Base-by-base conservation (phyloP, 768 basidiomycete genomes). In the Agrocybe chaxingu region DNA sequence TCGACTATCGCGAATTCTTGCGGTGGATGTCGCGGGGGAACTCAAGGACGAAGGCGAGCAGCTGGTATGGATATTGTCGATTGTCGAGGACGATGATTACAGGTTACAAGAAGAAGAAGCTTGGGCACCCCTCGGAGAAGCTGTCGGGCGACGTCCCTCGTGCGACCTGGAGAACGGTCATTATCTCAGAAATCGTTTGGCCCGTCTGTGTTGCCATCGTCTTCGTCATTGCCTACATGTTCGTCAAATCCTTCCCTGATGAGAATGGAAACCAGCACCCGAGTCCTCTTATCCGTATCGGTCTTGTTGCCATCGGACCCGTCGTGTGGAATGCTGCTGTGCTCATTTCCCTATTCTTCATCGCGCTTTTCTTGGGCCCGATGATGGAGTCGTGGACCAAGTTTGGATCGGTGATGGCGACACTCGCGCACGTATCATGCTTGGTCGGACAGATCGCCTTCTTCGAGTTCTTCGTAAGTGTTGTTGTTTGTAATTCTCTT, bases 11-110 rank as follows among this genome's bases (percentile, higher is more conserved):
- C 50, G 97, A 99, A 66, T 98, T 95, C 77, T 69, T 99, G 42
- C 85, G 97, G 42, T 99, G 97, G 97, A 98, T 99, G 95, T 97
- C 92, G 8, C 84, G 97, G 50, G 97, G 97, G 50, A 99, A 98
- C 70, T 97, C 97, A 42, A 78, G 93, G 61, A 88, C 92, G 11
- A 96, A 98, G 65, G 89, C 91, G 44, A 98, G 96, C 72, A 95
- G 92, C 57, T 99, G 97, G 97, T 96, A 98, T 66, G 97, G 97
- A 2, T 99, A 98, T 70, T 99, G 97, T 67, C 92, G 97, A 59
- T 81, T 98, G 51, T 96, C 93, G 34, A 75, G 97, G 55, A 99
- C 97, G 7, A 89, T 91, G 83, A 97, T 98, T 58, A 98, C 97
- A 12, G 97, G 97, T 37, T 98, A 93, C 78, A 98, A 98, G 83